Evolutionary conservation across 306 rosid genomes (phyloP), one percentile per base, ranked within the genome.

Genomic region (Trifolium dubium): DNA sequence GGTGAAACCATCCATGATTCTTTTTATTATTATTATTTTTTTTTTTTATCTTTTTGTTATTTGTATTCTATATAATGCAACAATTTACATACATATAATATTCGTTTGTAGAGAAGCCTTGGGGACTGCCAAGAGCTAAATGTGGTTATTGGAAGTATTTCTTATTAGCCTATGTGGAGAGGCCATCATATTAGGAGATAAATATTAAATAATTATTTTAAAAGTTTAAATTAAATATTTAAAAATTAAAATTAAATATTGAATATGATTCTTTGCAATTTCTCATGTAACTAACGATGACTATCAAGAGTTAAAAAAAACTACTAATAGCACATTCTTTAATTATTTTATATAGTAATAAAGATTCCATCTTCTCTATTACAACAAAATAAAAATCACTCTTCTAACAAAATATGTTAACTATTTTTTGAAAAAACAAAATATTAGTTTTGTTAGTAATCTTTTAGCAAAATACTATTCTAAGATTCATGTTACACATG

Each of bases 1-100:
- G 0, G 68, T 66, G 49, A 77, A 82, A 53, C 4, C 46, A 60
- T 2, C 62, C 85, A 77, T 82, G 1, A 46, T 28, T 23, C 23
- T 23, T 23, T 37, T 37, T 37, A 37, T 37, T 37, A 6, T 37
- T 37, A 37, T 37, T 8, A 10, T 1, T 18, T 9, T 63, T 53
- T 18, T 13, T 53, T 10, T 2, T 14, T 66, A 2, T 2, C 14
- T 10, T 67, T 37, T 67, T 6, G 0, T 30, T 78, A 13, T 4
- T 19, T 71, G n/a, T 72, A 2, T 43, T 72, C 13, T 46, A 37
- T 7, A 9, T 2, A 55, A 56, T 55, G 34, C 37, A 43, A 13
- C 31, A 72, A 18, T 49, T 66, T 23, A 60, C 66, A 31, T 12
- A 3, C 11, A 19, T 43, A 35, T 12, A 66, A 43, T 13, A 41